A percentile compares a stretch with the other conserved stretches of the same genome.
Evolutionary conservation across 2,329 filamentous ascomycete genomes (phyloP).

Genomic region (Colletotrichum neosansevieriae): DNA sequence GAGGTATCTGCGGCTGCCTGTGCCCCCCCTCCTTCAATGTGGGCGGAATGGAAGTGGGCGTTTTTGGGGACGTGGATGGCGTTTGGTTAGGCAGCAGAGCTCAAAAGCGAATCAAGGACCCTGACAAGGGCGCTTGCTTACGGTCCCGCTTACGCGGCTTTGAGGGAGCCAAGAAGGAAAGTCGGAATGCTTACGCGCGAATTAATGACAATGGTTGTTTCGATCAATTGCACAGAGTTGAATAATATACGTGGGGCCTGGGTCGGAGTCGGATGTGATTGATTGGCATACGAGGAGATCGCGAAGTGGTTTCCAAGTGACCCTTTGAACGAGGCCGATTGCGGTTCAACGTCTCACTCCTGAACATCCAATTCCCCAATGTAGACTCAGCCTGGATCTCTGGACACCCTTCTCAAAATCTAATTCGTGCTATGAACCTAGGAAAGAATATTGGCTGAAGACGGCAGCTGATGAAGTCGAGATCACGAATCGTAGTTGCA

Average conservation of each 20-base stretch:
- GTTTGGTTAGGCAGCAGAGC: conserved; percentile 31
- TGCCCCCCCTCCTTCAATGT: neutral
- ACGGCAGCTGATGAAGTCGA: no score
- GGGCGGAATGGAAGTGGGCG: neutral
- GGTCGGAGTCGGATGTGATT: neutral
- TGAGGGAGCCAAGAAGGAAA: conserved; percentile 25
- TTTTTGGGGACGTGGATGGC: neutral
- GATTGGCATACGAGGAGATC: neutral
- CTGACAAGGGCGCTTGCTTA: conserved; percentile 18
- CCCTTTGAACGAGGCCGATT: no score
- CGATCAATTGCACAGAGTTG: neutral
- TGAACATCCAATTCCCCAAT: no score
- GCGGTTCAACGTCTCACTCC: no score
- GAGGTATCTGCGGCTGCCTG: neutral
- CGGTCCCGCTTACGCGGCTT: conserved; percentile 35
- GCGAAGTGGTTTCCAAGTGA: neutral
- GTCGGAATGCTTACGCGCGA: conserved; percentile 5
- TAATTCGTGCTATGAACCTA: no score
- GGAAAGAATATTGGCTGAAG: no score
- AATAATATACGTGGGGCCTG: neutral
- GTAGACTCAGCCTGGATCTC: no score
- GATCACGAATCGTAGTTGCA: no score
- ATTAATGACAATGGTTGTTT: neutral
- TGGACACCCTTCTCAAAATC: no score
- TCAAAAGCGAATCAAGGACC: conserved; percentile 15